Evolutionary conservation across 805 yeast species (phyloP), one percentile per base, ranked within the genome.

Genomic region (Wickerhamiella azymoides): DNA sequence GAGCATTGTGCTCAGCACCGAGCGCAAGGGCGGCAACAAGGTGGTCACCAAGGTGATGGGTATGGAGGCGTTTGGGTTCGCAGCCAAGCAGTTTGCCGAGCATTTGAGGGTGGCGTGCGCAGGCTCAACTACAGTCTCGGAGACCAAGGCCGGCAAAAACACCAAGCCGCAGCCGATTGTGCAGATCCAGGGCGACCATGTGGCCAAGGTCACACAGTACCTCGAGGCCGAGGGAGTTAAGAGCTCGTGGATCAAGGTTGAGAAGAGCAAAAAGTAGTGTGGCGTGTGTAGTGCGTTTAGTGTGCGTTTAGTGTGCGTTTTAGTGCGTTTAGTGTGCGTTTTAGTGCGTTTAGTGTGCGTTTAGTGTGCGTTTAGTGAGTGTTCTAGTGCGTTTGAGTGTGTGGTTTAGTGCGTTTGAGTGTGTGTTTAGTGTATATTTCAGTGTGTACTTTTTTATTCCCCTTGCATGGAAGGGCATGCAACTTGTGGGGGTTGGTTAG

Each of bases 101-200:
- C 80, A 77, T 38, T 62, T 89, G 51, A 77, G 80, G 49, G 76
- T 77, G 17, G 78, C 77, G 51, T 92, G 97, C 60, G 88, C 95
- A 10, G 95, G 96, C 0, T 84, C 96, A 0, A 72, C 92, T 0
- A 78, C 95, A 0, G 52, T 63, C 3, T 46, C 52, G 6, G 64
- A 59, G 36, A 80, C 79, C 0, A 76, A 74, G 25, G 73, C 76
- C 13, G 73, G 72, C 35, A 61, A 69, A 36, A 93, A 84, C 55
- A 36, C 45, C n/a, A 36, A 36, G 17, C 19, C 40, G 6, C 39
- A 42, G 36, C 45, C 39, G 16, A 36, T 42, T 27, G 85, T 92
- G 3, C 71, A 77, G 40, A 94, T 92, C 2, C 97, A 92, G 64
- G 98, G 98, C 0, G 82, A 89, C 2, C 97, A 89, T 54, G 55